These are phyloP conservation scores for Trypanosoma melophagium DNA, from an alignment of 208 protist species.

Conservation along the genomic window DNA sequence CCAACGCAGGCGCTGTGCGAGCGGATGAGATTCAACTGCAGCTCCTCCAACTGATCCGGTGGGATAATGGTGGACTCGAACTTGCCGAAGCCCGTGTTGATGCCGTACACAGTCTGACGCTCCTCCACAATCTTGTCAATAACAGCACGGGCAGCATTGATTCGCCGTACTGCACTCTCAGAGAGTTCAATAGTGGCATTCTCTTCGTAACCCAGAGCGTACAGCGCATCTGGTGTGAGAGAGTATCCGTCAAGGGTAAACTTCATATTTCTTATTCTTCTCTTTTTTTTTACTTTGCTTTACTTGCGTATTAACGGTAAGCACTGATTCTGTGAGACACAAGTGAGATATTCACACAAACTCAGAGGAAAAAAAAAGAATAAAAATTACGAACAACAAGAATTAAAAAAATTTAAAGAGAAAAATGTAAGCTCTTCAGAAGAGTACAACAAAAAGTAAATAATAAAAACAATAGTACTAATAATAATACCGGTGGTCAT, in stretches of 20 bases:
- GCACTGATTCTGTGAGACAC: too few relatives aligned
- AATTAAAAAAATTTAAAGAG: constrained; percentile 5
- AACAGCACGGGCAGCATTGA: constrained; percentile 23
- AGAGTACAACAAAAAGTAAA: background rate
- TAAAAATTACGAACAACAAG: constrained; percentile 2
- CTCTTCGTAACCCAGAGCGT: constrained; percentile 17
- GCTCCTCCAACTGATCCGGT: constrained; percentile 44
- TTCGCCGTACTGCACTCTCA: constrained; percentile 7
- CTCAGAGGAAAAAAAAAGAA: background rate
- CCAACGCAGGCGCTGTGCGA: constrained; percentile 76
- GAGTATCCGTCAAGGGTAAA: constrained; percentile 26
- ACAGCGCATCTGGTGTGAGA: constrained; percentile 24
- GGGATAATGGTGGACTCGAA: constrained; percentile 69
- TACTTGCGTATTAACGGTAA: background rate
- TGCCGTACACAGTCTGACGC: constrained; percentile 53
- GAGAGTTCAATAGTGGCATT: constrained; percentile 14
- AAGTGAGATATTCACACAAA: too few relatives aligned
- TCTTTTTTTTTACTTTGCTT: background rate
- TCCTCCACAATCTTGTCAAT: constrained; percentile 32
- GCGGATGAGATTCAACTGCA: constrained; percentile 81
- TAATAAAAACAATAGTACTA: too few relatives aligned
- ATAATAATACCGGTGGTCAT: too few relatives aligned
- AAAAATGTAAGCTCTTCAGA: background rate
- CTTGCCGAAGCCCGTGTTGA: constrained; percentile 87
- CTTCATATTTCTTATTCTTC: constrained; percentile 11